Base-by-base conservation (phyloP, 148 eudicot genomes). In the Fagopyrum homotropicum region DNA sequence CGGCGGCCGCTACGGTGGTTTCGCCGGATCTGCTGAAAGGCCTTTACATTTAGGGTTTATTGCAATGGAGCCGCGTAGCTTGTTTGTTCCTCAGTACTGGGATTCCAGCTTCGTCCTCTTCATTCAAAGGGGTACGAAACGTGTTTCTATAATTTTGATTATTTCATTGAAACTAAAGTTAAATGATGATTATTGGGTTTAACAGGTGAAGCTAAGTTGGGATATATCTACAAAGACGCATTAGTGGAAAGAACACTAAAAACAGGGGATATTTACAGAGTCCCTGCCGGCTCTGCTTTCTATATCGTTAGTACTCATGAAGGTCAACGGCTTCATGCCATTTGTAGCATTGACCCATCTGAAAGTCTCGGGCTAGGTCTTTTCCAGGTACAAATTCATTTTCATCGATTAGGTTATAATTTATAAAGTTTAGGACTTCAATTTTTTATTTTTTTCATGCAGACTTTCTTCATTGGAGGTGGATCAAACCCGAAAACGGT, bases 381-480 rank as follows among this genome's bases (percentile, higher is more conserved):
- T n/a, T 73, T 83, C 64, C 81, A 85, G 85, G 87, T 81, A 6
- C 60, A 15, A 9, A 17, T 66, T 4, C 17, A 35, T 35, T 0
- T 51, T 15, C 9, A 4, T 5, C 35, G 30, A 5, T 3, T 29
- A 12, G 17, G 17, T 52, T 9, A 45, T 26, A 4, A 35, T 30
- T 52, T 43, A 48, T 22, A 48, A 48, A 57, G 9, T 12, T 19
- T 5, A n/a, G 49, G 50, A 16, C 43, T 35, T 35, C 3, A 35
- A 35, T 35, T 35, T 22, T 5, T 59, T 40, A 35, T 4, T 72
- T 5, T 9, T 14, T 9, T 14, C 61, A 45, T 83, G 85, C 89
- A 91, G 97, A 82, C 96, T 75, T 91, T 90, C 97, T 94, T 80
- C 80, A 60, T 94, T 29, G 96, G 93, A 3, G 98, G 98, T 72